Percentiles rank a stretch among this genome's conserved stretches.
These are phyloP conservation scores for Neurospora pannonica DNA, from an alignment of 495 filamentous ascomycete species.

Conservation along the genomic window DNA sequence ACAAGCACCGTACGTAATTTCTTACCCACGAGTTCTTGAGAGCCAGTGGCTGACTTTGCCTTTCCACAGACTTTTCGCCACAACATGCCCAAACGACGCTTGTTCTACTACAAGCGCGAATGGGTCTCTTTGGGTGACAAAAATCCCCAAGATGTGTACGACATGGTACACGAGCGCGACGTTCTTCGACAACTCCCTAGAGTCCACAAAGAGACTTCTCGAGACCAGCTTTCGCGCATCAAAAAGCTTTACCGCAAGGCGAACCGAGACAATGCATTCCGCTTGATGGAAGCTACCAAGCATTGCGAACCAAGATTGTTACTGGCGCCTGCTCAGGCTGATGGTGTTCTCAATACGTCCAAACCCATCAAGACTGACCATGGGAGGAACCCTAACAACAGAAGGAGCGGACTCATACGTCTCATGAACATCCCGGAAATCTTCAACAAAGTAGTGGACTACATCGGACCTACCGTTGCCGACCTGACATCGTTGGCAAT, in stretches of 20 bases:
- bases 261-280: not conserved
- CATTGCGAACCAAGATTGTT: not conserved
- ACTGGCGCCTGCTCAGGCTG: not conserved
- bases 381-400: not conserved
- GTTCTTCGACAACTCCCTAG: not conserved
- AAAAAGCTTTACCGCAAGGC: not conserved
- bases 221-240: not conserved
- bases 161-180: not conserved
- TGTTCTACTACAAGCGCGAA: not conserved
- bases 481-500: constrained; percentile 10
- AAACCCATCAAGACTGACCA: not conserved
- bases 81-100: not conserved
- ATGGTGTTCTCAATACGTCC: not conserved
- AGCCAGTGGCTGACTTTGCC: not conserved
- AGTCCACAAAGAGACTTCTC: not conserved
- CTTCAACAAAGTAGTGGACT: not conserved
- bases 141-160: not conserved
- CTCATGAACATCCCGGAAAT: constrained; percentile 6
- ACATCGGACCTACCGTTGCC: constrained; percentile 4
- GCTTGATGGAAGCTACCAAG: not conserved
- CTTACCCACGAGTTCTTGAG: not conserved
- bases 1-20: not conserved
- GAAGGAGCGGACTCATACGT: not conserved
- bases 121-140: not conserved
- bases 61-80: not conserved